Conservation (phyloP, 2,329 filamentous ascomycete species). For the Lachnellula suecica region DNA sequence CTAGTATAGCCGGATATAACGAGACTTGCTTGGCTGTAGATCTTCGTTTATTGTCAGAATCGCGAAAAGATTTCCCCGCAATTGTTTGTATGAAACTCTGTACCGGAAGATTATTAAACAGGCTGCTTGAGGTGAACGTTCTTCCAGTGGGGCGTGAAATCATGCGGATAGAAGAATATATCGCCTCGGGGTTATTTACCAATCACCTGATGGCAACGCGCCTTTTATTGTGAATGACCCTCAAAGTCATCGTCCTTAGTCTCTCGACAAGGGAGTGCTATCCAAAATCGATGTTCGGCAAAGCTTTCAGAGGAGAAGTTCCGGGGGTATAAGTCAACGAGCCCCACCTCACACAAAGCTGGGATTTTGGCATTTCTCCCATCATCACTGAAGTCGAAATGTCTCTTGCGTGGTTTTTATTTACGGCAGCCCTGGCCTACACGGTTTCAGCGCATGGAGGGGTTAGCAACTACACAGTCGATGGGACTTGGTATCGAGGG, state of each 20-base stretch:
- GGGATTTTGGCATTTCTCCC: neutral
- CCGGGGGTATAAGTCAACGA: neutral
- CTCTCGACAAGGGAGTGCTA: no score
- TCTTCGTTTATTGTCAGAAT: constrained; percentile 2
- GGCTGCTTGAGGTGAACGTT: neutral
- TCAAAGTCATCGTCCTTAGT: no score
- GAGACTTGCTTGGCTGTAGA: neutral
- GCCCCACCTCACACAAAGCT: neutral
- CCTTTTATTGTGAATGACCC: no score
- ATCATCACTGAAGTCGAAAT: neutral
- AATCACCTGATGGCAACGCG: no score
- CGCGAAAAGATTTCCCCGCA: constrained; percentile 10
- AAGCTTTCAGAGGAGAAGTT: no score
- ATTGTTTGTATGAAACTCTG: neutral
- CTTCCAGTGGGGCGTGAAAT: neutral
- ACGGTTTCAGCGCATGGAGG: constrained; percentile 13
- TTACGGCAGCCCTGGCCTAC: constrained; percentile 1
- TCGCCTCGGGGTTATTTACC: no score
- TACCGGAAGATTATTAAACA: constrained; percentile 7
- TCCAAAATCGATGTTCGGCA: no score
- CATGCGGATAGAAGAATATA: constrained; percentile 1
- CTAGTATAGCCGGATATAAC: constrained; percentile 11
- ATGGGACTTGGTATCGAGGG: constrained; percentile 16
- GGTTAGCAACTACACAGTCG: constrained; percentile 17
- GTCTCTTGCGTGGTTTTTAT: neutral